Percentiles rank a stretch among this genome's conserved stretches.
phyloP scores from a whole-genome alignment of 495 filamentous ascomycete species.

The Podospora tetraspora region DNA sequence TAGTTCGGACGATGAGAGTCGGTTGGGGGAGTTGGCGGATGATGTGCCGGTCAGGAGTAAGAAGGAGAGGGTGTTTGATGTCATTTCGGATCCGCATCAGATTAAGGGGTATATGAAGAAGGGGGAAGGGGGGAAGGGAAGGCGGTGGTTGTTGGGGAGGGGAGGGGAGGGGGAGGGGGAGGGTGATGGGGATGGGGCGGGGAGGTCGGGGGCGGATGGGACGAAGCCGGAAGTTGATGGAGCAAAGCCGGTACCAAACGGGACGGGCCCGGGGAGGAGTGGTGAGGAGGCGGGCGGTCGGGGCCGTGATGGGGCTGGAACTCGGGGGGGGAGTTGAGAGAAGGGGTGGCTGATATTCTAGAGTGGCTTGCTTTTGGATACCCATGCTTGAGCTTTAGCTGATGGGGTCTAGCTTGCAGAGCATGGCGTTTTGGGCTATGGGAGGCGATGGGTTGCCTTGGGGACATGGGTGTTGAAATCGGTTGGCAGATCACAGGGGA shows the following conservation, averaged over 20 bases:
- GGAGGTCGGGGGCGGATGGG: no score
- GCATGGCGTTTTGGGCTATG: not conserved
- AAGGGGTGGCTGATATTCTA: not conserved
- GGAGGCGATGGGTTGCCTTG: not conserved
- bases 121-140: not conserved
- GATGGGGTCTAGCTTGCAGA: not conserved
- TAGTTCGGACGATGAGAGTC: slow-evolving; percentile 71
- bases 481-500: not conserved
- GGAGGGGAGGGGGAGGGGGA: not conserved
- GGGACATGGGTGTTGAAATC: not conserved
- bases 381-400: not conserved
- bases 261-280: no score
- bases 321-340: not conserved
- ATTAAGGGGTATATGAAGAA: slow-evolving; percentile 23
- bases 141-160: not conserved
- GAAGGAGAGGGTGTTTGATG: slow-evolving; percentile 42
- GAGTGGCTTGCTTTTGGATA: not conserved
- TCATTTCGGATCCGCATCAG: slow-evolving; percentile 34
- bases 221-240: not conserved
- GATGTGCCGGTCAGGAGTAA: slow-evolving; percentile 33
- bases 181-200: no score
- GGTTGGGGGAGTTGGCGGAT: slow-evolving; percentile 50
- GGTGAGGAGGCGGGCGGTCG: not conserved
- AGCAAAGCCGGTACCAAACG: not conserved
- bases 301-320: not conserved